Evolutionary conservation across 129 eudicot species (phyloP).

Genomic region (Helianthus tuberosus): DNA sequence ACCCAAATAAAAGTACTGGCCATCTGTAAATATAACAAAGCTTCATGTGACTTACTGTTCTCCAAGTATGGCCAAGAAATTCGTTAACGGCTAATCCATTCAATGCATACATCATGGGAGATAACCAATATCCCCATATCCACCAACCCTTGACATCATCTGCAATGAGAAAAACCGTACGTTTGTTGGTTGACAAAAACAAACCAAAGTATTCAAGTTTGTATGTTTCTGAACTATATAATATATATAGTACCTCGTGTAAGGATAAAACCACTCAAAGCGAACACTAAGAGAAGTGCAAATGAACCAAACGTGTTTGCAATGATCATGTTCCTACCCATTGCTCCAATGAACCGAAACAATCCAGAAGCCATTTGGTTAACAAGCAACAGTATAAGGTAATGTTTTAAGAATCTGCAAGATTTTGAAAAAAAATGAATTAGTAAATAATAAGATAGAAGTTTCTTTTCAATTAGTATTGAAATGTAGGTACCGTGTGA

Average conservation of each 20-base stretch:
- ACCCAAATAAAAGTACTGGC: not conserved
- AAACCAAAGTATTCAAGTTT: not conserved
- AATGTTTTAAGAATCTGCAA: conserved; percentile 63
- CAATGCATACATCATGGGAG: conserved; percentile 68
- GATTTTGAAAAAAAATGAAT: not conserved
- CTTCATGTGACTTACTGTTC: conserved; percentile 38
- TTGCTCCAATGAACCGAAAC: conserved; percentile 57
- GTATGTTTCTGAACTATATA: not conserved
- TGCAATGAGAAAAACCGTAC: conserved; percentile 5
- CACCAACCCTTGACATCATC: conserved; percentile 52
- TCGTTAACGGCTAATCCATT: conserved; percentile 57
- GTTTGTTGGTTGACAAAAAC: not conserved
- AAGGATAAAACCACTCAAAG: conserved; percentile 54
- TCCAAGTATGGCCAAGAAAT: conserved; percentile 61
- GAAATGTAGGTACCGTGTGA: conserved; percentile 52
- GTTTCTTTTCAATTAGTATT: not conserved
- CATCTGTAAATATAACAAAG: not conserved
- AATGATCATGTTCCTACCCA: conserved; percentile 63
- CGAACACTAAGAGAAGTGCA: conserved; percentile 47
- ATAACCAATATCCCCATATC: conserved; percentile 64
- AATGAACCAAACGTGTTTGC: conserved; percentile 64
- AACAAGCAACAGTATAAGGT: conserved; percentile 37
- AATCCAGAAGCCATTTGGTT: conserved; percentile 57
- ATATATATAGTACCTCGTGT: conserved; percentile 41
- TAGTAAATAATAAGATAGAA: conserved; percentile 16